phyloP scores from a whole-genome alignment of 495 filamentous ascomycete genomes.

The Acidomyces sp. region DNA sequence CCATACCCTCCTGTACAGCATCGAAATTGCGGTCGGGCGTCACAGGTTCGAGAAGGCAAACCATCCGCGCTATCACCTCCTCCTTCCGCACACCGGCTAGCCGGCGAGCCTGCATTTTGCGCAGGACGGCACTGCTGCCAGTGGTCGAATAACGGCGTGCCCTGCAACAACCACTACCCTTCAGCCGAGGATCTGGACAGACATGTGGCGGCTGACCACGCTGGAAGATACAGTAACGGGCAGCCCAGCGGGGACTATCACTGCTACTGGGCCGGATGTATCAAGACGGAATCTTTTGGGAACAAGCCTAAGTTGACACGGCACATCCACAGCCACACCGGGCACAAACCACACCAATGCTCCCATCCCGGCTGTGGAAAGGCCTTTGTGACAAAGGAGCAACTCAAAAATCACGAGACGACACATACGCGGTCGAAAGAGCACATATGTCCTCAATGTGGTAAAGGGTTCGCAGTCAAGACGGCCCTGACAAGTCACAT shows the following conservation, averaged over 20 bases:
- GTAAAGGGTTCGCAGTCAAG: constrained; percentile 18
- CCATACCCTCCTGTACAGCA: too few relatives aligned
- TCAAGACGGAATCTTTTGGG: constrained; percentile 13
- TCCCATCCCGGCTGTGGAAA: constrained; percentile 8
- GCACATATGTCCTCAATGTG: constrained; percentile 9
- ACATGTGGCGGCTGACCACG: constrained; percentile 14
- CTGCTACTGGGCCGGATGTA: constrained; percentile 17
- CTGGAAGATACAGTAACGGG: constrained; percentile 2
- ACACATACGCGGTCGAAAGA: constrained; percentile 14
- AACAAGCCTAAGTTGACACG: constrained; percentile 16
- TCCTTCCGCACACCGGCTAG: too few relatives aligned
- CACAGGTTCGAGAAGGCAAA: too few relatives aligned
- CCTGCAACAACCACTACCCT: constrained; percentile 13
- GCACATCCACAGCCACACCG: constrained; percentile 18
- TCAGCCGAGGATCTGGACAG: constrained; percentile 15
- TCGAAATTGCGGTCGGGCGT: too few relatives aligned
- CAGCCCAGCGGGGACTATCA: constrained; percentile 8
- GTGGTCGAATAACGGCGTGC: constrained; percentile 7
- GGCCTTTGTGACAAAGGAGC: constrained; percentile 19
- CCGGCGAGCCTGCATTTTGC: constrained; percentile 14
- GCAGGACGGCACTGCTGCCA: constrained; percentile 16
- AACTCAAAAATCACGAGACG: constrained; percentile 18
- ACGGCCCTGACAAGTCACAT: constrained; percentile 18
- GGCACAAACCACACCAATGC: constrained; percentile 16
- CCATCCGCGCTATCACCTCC: too few relatives aligned